Conservation (phyloP, 2,329 filamentous ascomycete species). For the Diaporthe sp. region DNA sequence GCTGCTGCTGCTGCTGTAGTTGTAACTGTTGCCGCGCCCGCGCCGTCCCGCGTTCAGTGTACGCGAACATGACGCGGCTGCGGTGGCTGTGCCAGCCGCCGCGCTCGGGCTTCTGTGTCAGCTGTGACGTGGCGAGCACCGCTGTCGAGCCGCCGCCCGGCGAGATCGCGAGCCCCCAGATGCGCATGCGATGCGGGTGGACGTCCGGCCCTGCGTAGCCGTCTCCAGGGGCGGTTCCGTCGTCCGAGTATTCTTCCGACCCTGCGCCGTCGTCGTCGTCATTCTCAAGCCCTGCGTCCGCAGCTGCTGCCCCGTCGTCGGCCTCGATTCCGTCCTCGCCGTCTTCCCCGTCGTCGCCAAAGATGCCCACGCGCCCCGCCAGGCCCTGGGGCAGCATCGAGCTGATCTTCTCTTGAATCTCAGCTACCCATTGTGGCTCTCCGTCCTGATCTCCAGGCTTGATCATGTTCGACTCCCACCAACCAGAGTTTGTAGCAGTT, state of each 20-base stretch:
- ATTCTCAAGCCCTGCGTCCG: conserved; percentile 46
- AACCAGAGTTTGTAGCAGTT: conserved; percentile 64
- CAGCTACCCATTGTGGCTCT: conserved; percentile 62
- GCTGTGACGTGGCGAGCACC: conserved; percentile 64
- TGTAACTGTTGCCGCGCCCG: conserved; percentile 37
- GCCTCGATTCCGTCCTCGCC: conserved; percentile 46
- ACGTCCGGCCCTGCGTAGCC: conserved; percentile 55
- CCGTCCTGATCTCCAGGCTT: conserved; percentile 42
- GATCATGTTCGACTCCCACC: conserved; percentile 65
- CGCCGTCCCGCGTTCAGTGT: neutral
- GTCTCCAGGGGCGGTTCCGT: conserved; percentile 51
- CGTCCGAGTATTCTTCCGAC: conserved; percentile 51
- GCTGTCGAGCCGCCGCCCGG: conserved; percentile 67
- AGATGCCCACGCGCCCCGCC: conserved; percentile 55
- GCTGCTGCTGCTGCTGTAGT: conserved; percentile 38
- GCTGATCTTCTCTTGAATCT: conserved; percentile 60
- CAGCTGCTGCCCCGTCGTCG: conserved; percentile 49
- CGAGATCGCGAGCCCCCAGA: conserved; percentile 68
- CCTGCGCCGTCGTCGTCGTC: conserved; percentile 48
- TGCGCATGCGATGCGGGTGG: conserved; percentile 63
- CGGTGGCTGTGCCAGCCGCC: conserved; percentile 53
- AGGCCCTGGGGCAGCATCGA: conserved; percentile 61
- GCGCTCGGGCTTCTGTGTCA: conserved; percentile 63
- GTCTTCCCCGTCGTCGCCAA: conserved; percentile 50
- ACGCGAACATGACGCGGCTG: conserved; percentile 56